Base-by-base conservation (phyloP, 2,329 filamentous ascomycete genomes). In the Trichoderma sp. region DNA sequence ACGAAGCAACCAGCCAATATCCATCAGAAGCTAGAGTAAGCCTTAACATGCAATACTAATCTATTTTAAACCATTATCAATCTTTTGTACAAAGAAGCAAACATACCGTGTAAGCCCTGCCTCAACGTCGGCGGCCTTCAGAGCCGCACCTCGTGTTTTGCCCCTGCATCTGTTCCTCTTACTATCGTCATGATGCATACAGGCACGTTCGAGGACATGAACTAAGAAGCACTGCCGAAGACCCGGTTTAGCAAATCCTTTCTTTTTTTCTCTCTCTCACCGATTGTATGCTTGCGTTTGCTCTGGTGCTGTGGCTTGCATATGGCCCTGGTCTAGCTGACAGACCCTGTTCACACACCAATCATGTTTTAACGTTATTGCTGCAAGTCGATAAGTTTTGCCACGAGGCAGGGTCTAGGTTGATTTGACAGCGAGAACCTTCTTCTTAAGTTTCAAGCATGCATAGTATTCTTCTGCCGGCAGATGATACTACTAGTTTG, bases 241-340 rank as follows among this genome's bases (percentile, higher is more conserved):
- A 5, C 8, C 21, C n/a, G 32, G 6, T 30, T 30, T 30, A 30
- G 28, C 28, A 30, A 30, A 30, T 30, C 28, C 28, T 14, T 14
- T 34, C 32, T 9, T 34, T 6, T 9, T 9, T 18, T 9, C 2
- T 18, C 15, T 21, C 7, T 34, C 64, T 67, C 64, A 58, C 51
- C 51, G 64, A 26, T 67, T 57, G 6, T 18, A n/a, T 34, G 12
- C 18, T 12, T 24, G 21, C 21, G 32, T 43, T 57, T 57, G 47
- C 18, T 28, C 34, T 21, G 12, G 12, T 67, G 32, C 15, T 43
- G 64, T 67, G 64, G 64, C 64, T 67, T 67, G 64, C 64, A 67
- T 57, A 67, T 43, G 4, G 18, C 18, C 64, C 51, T 43, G 64
- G 64, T 30, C 53, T 4, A 32, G 18, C 21, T 12, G 21, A 9